phyloP scores from a whole-genome alignment of 108 stramenopile species.

The Skeletonema potamos region DNA sequence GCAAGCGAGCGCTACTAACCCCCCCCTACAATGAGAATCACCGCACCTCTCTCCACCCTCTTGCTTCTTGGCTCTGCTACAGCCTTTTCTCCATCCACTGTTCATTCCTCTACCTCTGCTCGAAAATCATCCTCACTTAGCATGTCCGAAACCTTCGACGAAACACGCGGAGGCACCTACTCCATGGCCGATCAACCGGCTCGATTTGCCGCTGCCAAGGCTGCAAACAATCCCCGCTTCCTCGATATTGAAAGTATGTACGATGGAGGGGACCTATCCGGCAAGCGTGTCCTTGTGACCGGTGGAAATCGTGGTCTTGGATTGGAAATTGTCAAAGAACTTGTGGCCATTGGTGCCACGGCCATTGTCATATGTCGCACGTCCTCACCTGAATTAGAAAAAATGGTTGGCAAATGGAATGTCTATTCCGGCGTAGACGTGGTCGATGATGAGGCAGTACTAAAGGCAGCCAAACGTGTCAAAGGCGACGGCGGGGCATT shows the following conservation, averaged over 20 bases:
- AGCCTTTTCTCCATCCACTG: neutral
- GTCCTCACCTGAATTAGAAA: constrained; percentile 56
- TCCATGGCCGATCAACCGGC: constrained; percentile 78
- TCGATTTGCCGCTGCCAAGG: constrained; percentile 72
- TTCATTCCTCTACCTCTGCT: neutral
- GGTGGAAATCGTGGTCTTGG: constrained; percentile 91
- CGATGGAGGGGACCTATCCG: constrained; percentile 59
- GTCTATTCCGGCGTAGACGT: constrained; percentile 87
- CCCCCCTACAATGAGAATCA: neutral
- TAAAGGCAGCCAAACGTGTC: constrained; percentile 62
- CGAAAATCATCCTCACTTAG: neutral
- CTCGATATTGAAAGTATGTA: constrained; percentile 73
- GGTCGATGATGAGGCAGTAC: constrained; percentile 69
- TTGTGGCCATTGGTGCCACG: constrained; percentile 74
- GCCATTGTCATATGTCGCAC: constrained; percentile 72
- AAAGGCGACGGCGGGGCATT: constrained; percentile 67
- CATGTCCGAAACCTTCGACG: constrained; percentile 45
- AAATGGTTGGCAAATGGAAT: constrained; percentile 65
- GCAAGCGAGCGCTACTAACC: too few species aligned
- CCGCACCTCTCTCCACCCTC: neutral
- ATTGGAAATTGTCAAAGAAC: constrained; percentile 75
- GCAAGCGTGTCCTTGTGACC: constrained; percentile 83
- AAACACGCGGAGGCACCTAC: constrained; percentile 70
- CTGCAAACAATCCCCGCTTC: constrained; percentile 62
- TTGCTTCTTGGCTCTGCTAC: neutral